Evolutionary conservation across 345 rosid genomes (phyloP).

Genomic region (Salix exigua): DNA sequence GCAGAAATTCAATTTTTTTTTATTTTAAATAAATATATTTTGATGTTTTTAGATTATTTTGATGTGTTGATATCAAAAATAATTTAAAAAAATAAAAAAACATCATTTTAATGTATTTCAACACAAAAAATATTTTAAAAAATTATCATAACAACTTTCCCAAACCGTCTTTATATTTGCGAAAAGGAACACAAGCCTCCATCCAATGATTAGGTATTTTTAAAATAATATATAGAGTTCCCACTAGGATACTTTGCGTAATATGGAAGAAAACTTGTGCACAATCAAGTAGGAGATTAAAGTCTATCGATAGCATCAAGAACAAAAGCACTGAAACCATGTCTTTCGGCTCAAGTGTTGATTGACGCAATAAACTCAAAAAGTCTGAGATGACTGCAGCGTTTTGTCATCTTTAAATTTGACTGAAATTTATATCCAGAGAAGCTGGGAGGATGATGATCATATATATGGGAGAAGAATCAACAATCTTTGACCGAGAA

Average conservation of each 20-base stretch:
- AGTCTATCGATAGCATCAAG: slow-evolving; percentile 29
- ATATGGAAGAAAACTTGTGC: slow-evolving; percentile 22
- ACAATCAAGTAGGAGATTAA: slow-evolving; percentile 2
- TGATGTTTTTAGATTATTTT: too few species aligned
- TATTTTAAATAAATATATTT: too few species aligned
- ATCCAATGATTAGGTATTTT: slow-evolving; percentile 13
- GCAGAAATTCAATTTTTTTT: too few species aligned
- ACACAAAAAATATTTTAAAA: too few species aligned
- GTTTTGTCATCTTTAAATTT: slow-evolving; percentile 18
- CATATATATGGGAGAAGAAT: slow-evolving; percentile 11
- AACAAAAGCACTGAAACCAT: slow-evolving; percentile 42
- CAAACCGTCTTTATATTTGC: not conserved
- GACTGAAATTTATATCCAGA: slow-evolving; percentile 17
- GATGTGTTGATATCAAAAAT: too few species aligned
- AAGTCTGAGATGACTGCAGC: slow-evolving; percentile 30
- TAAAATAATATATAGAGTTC: slow-evolving; percentile 3
- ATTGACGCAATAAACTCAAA: slow-evolving; percentile 25
- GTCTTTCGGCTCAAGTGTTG: slow-evolving; percentile 51
- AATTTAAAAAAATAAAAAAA: too few species aligned
- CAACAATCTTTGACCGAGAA: not conserved
- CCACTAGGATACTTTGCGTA: slow-evolving; percentile 20
- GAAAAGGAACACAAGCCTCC: slow-evolving; percentile 5
- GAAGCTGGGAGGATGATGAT: slow-evolving; percentile 5
- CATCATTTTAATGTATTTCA: too few species aligned
- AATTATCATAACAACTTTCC: rapidly evolving